These are phyloP conservation scores for Eimeria necatrix DNA, from an alignment of 169 alveolate genomes.

Conservation along the genomic window DNA sequence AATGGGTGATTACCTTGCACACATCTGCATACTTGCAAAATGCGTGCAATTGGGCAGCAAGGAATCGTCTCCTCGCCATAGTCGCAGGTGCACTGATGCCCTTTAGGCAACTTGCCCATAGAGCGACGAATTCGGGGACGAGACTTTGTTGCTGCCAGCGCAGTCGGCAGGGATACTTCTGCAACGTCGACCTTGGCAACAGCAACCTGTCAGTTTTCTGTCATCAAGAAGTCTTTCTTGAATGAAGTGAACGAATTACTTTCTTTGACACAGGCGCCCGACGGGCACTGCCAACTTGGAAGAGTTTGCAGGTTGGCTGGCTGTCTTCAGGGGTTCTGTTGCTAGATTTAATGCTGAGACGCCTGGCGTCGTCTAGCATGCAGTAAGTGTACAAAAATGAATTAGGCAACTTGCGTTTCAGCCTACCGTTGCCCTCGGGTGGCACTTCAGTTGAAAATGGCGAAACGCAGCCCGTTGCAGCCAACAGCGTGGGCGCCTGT, in stretches of 20 bases:
- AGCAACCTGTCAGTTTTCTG: conserved; percentile 22
- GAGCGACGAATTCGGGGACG: conserved; percentile 54
- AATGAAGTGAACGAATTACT: conserved; percentile 4
- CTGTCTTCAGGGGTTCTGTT: neutral
- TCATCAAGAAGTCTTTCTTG: neutral
- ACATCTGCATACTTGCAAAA: conserved; percentile 76
- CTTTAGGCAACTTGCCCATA: conserved; percentile 73
- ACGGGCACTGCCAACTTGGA: conserved; percentile 15
- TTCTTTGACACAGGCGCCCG: conserved; percentile 36
- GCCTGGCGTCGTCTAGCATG: neutral
- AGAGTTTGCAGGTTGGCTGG: neutral
- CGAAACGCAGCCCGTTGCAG: conserved; percentile 1
- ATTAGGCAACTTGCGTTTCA: neutral
- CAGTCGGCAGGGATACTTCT: conserved; percentile 14
- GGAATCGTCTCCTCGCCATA: conserved; percentile 40
- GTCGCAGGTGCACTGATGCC: conserved; percentile 57
- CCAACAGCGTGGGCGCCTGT: neutral
- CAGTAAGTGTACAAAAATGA: neutral
- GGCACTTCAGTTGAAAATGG: neutral
- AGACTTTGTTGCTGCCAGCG: conserved; percentile 28
- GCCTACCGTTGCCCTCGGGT: conserved; percentile 33
- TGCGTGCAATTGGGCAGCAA: conserved; percentile 72
- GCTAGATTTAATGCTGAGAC: conserved; percentile 2
- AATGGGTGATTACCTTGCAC: neutral
- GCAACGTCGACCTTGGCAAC: neutral